phyloP scores from a whole-genome alignment of 2,329 filamentous ascomycete species.

The Colletotrichum musae region DNA sequence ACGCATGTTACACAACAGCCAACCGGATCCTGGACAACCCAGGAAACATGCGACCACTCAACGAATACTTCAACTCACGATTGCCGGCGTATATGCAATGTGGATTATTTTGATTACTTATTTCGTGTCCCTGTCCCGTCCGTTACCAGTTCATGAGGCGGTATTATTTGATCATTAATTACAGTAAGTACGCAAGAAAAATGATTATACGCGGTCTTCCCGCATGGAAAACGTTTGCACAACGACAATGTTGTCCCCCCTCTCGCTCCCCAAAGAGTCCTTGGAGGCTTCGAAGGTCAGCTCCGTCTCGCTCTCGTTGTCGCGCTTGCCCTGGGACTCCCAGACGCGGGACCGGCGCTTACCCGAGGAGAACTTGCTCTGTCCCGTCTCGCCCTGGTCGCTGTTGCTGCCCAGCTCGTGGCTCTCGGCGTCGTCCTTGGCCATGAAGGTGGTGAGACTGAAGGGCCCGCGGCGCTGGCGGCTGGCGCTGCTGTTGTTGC shows the following conservation, averaged over 20 bases:
- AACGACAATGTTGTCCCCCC: slow-evolving; percentile 34
- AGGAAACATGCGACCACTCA: background rate
- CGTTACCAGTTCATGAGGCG: slow-evolving; percentile 2
- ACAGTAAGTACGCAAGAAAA: background rate
- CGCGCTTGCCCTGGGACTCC: slow-evolving; percentile 34
- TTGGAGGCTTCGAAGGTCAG: slow-evolving; percentile 38
- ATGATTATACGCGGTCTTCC: slow-evolving; percentile 18
- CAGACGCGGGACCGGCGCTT: slow-evolving; percentile 35
- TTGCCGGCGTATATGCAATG: background rate
- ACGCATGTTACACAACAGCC: background rate
- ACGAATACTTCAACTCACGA: background rate
- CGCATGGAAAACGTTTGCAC: slow-evolving; percentile 33
- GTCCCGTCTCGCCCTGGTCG: slow-evolving; percentile 18
- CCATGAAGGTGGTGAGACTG: slow-evolving; percentile 48
- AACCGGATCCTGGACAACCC: background rate
- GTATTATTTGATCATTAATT: background rate
- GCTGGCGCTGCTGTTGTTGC: slow-evolving; percentile 22
- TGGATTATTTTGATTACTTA: too few relatives aligned
- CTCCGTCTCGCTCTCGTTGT: slow-evolving; percentile 41
- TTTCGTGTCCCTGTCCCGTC: too few relatives aligned
- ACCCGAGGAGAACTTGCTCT: slow-evolving; percentile 13
- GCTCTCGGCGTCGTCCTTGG: slow-evolving; percentile 42
- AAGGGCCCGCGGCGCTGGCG: slow-evolving; percentile 43
- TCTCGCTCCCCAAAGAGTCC: slow-evolving; percentile 21
- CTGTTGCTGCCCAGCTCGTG: slow-evolving; percentile 24